These are phyloP conservation scores for Ogataea degrootiae DNA, from an alignment of 805 yeast genomes.

Conservation along the genomic window DNA sequence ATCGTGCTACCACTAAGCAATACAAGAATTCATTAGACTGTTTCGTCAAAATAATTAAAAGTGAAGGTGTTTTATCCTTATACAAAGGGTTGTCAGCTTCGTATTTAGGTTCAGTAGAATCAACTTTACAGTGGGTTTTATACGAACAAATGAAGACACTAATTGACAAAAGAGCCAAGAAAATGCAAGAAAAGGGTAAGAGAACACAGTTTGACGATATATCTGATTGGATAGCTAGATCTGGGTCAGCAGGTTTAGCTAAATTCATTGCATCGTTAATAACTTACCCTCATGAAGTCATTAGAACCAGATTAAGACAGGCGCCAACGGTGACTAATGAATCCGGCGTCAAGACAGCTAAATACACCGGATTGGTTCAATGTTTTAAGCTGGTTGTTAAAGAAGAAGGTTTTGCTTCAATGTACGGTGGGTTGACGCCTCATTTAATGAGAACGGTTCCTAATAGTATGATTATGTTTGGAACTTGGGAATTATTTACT, in stretches of 20 bases:
- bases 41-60: conserved; percentile 55
- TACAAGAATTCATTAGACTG: conserved; percentile 89
- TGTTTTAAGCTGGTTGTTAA: conserved; percentile 80
- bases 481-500: conserved; percentile 91
- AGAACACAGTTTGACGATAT: conserved; percentile 54
- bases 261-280: conserved; percentile 87
- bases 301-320: conserved; percentile 91
- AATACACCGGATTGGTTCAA: conserved; percentile 85
- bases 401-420: conserved; percentile 88
- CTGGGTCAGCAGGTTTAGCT: conserved; percentile 97
- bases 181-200: conserved; percentile 30
- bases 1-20: conserved; percentile 56
- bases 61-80: conserved; percentile 77
- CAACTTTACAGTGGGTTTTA: conserved; percentile 92
- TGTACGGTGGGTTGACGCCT: conserved; percentile 98
- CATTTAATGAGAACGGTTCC: conserved; percentile 97
- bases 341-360: conserved; percentile 39
- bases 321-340: conserved; percentile 77
- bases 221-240: conserved; percentile 89
- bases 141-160: conserved; percentile 89
- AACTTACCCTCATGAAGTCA: conserved; percentile 97
- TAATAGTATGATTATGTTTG: conserved; percentile 96
- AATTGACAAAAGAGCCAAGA: conserved; percentile 48
- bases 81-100: conserved; percentile 94
- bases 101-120: conserved; percentile 87